Conservation (phyloP, 768 basidiomycete genomes). For the Lactarius trivialis region DNA sequence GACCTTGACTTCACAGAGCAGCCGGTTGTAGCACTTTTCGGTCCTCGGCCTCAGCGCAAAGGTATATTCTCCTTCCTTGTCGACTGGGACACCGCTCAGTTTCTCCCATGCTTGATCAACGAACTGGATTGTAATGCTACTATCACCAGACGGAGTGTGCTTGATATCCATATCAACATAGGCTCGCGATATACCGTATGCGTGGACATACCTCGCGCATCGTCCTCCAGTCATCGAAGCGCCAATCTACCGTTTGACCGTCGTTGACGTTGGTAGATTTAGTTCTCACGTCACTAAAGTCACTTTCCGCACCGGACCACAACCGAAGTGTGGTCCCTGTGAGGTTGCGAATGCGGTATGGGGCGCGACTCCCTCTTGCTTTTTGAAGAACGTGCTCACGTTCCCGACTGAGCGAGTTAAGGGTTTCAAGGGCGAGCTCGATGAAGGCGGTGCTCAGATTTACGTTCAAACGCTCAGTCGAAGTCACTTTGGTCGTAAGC, state of each 20-base stretch:
- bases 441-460: slow-evolving; percentile 89
- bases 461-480: slow-evolving; percentile 80
- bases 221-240: slow-evolving; percentile 94
- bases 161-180: slow-evolving; percentile 24
- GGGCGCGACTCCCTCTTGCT: slow-evolving; percentile 83
- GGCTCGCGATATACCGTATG: background rate
- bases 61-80: slow-evolving; percentile 86
- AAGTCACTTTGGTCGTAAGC: slow-evolving; percentile 54
- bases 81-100: slow-evolving; percentile 81
- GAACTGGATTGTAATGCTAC: slow-evolving; percentile 81
- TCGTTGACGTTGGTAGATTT: slow-evolving; percentile 58
- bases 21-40: slow-evolving; percentile 67
- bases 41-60: slow-evolving; percentile 78
- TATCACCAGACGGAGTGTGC: slow-evolving; percentile 56
- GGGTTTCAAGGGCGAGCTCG: slow-evolving; percentile 70
- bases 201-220: slow-evolving; percentile 70
- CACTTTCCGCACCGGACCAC: slow-evolving; percentile 76
- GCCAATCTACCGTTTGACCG: slow-evolving; percentile 82
- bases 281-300: slow-evolving; percentile 33
- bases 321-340: slow-evolving; percentile 82
- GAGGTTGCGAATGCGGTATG: slow-evolving; percentile 86
- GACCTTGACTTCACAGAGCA: slow-evolving; percentile 85
- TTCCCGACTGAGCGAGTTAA: slow-evolving; percentile 70
- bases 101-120: slow-evolving; percentile 86
- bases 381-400: slow-evolving; percentile 64